phyloP scores from a whole-genome alignment of 148 eudicot species.

The Rhododendron ovatum region DNA sequence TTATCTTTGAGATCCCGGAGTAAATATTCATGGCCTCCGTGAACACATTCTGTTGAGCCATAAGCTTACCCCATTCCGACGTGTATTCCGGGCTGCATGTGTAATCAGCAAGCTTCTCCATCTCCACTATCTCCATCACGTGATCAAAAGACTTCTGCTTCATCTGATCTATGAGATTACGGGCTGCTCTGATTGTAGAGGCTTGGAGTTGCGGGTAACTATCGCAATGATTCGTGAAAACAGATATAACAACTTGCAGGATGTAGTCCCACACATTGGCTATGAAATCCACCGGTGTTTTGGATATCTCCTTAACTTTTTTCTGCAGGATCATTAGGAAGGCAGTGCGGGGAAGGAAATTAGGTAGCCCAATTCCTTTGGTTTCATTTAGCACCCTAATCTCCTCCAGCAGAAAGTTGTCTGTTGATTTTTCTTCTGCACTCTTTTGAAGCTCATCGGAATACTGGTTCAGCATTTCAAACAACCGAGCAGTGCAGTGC shows the following conservation, averaged over 20 bases:
- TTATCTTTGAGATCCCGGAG: too few species aligned
- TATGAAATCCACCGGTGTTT: conserved; percentile 30
- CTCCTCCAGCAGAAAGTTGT: conserved; percentile 41
- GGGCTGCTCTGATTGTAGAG: conserved; percentile 25
- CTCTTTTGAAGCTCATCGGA: conserved; percentile 23
- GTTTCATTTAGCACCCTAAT: conserved; percentile 37
- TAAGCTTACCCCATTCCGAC: conserved; percentile 23
- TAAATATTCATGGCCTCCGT: too few species aligned
- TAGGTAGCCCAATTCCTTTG: conserved; percentile 47
- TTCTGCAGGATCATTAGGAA: conserved; percentile 28
- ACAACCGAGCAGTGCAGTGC: conserved; percentile 45
- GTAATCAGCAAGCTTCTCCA: conserved; percentile 20
- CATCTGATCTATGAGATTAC: conserved; percentile 22
- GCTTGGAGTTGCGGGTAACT: conserved; percentile 36
- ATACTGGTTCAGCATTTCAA: conserved; percentile 20
- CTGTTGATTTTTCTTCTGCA: not conserved
- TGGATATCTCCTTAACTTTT: conserved; percentile 29
- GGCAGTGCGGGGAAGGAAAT: conserved; percentile 9
- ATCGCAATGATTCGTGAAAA: conserved; percentile 11
- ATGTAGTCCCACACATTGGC: conserved; percentile 35
- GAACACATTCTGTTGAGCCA: conserved; percentile 9
- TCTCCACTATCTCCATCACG: conserved; percentile 28
- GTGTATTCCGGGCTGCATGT: conserved; percentile 43
- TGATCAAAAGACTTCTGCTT: conserved; percentile 22
- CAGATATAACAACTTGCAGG: conserved; percentile 24